phyloP scores from a whole-genome alignment of 2,329 filamentous ascomycete genomes.

The Microdochium trichocladiopsis region DNA sequence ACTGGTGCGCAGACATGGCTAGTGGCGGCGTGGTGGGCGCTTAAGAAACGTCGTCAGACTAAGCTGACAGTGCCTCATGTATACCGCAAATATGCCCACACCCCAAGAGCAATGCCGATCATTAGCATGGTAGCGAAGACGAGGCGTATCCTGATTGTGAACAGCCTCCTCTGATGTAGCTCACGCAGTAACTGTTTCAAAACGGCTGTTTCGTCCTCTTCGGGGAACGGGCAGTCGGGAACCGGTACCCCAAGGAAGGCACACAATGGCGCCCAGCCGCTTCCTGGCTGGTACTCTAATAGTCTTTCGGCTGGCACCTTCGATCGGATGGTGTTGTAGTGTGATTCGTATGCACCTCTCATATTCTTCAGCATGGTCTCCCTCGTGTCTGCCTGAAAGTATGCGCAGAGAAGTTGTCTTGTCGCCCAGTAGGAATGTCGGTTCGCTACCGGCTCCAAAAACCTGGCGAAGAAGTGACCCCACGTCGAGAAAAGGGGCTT shows the following conservation, averaged over 20 bases:
- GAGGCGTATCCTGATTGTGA: background rate
- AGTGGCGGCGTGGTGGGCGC: background rate
- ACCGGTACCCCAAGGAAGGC: conserved; percentile 10
- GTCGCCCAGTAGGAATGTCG: conserved; percentile 10
- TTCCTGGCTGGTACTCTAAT: conserved; percentile 12
- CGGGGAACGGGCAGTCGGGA: conserved; percentile 7
- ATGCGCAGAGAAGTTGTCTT: conserved; percentile 3
- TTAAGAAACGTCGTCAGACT: background rate
- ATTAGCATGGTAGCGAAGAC: background rate
- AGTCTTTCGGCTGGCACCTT: conserved; percentile 6
- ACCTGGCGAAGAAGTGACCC: conserved; percentile 1
- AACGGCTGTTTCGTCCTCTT: conserved; percentile 4
- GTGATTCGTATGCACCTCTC: conserved; percentile 6
- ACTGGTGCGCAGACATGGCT: background rate
- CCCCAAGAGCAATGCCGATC: background rate
- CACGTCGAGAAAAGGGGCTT: conserved; percentile 8
- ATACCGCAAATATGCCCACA: background rate
- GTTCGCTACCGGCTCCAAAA: conserved; percentile 14
- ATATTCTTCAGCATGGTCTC: conserved; percentile 1
- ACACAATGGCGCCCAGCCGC: conserved; percentile 16
- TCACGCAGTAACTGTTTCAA: background rate
- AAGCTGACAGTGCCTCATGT: background rate
- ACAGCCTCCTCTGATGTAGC: background rate
- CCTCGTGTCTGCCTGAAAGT: conserved; percentile 2
- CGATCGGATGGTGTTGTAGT: conserved; percentile 9